Conservation (phyloP, 768 basidiomycete genomes). For the Naganishia antarctica region DNA sequence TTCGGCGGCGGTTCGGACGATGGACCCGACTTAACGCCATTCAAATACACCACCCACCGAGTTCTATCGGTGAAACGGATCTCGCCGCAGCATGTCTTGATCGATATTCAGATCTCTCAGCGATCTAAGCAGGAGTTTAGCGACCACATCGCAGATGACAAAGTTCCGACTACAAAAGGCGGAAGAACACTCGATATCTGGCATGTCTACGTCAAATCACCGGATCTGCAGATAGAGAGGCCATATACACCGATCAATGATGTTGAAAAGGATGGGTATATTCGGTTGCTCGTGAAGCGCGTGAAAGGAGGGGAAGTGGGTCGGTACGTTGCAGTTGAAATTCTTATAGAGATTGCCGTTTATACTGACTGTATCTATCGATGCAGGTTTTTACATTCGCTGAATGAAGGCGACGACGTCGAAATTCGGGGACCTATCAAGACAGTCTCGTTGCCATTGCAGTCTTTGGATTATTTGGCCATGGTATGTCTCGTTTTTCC, state of each 20-base stretch:
- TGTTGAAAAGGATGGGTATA: conserved; percentile 33
- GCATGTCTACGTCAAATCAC: conserved; percentile 45
- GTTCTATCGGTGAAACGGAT: conserved; percentile 30
- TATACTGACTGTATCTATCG: neutral
- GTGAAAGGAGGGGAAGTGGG: conserved; percentile 48
- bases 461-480: conserved; percentile 38
- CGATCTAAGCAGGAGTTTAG: conserved; percentile 31
- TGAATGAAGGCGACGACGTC: conserved; percentile 35
- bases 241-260: conserved; percentile 47
- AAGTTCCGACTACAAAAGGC: neutral
- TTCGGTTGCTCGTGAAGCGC: conserved; percentile 43
- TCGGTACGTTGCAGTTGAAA: conserved; percentile 34
- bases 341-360: neutral
- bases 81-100: conserved; percentile 34
- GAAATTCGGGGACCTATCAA: conserved; percentile 44
- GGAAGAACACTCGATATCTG: conserved; percentile 35
- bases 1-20: conserved; percentile 24
- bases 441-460: conserved; percentile 36
- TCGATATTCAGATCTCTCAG: conserved; percentile 33
- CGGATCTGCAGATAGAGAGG: conserved; percentile 46
- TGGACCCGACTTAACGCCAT: conserved; percentile 30
- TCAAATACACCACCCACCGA: conserved; percentile 37
- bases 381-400: conserved; percentile 37
- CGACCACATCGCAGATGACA: neutral
- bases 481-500: conserved; percentile 35